phyloP scores from a whole-genome alignment of 2,329 filamentous ascomycete genomes.

The Phaeoacremonium minimum region DNA sequence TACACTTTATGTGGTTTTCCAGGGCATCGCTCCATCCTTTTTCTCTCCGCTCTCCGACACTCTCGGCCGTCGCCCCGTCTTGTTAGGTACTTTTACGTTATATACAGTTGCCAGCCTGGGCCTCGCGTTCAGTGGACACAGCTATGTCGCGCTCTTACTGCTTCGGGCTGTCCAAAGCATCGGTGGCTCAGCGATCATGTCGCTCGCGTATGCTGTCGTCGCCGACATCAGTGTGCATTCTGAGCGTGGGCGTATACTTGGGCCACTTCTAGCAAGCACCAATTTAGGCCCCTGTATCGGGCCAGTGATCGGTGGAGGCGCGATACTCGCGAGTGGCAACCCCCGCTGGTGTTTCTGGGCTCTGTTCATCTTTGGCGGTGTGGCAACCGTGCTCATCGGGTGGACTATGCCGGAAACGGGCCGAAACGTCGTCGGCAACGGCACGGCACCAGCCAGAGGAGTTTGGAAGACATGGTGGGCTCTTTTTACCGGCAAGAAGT shows the following conservation, averaged over 20 bases:
- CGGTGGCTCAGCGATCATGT: conserved; percentile 59
- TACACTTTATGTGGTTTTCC: conserved; percentile 55
- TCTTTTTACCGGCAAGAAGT: neutral
- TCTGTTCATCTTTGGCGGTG: conserved; percentile 52
- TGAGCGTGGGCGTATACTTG: conserved; percentile 66
- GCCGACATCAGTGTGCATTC: conserved; percentile 61
- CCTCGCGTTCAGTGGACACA: conserved; percentile 42
- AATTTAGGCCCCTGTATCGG: conserved; percentile 34
- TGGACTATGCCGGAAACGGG: conserved; percentile 51
- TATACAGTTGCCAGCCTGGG: conserved; percentile 51
- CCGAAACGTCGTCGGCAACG: conserved; percentile 50
- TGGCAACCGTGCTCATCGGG: conserved; percentile 38
- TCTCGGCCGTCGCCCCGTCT: conserved; percentile 52
- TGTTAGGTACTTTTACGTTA: conserved; percentile 47
- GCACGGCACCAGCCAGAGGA: conserved; percentile 46
- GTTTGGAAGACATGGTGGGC: conserved; percentile 45
- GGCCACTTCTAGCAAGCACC: conserved; percentile 49
- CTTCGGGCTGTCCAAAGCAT: conserved; percentile 54
- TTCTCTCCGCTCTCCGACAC: conserved; percentile 54
- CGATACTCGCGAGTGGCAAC: neutral
- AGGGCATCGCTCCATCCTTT: conserved; percentile 52
- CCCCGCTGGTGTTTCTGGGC: conserved; percentile 12
- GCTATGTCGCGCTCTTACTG: conserved; percentile 50
- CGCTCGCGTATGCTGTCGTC: conserved; percentile 63
- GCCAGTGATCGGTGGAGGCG: conserved; percentile 8